Base-by-base conservation (phyloP, 108 stramenopile genomes). In the Tribonema minus region DNA sequence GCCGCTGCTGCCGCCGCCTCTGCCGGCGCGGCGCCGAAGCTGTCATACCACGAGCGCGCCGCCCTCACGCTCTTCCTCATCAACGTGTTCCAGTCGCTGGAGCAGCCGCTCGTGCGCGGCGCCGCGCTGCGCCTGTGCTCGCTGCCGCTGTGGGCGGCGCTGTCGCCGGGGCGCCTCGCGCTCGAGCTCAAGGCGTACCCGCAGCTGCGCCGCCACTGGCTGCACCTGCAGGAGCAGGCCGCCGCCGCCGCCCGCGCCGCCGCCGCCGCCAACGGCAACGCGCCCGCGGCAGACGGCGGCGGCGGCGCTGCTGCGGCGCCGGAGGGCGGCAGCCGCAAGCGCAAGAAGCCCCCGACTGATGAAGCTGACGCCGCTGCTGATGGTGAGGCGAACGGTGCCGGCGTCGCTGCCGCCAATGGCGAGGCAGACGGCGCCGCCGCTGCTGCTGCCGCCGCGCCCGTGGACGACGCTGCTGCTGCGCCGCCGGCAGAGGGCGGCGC, bases 111-210 rank as follows among this genome's bases (percentile, higher is more conserved):
- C 26, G 74, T 84, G 33, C 72, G 83, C 27, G 25, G 67, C 28
- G 33, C 54, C 29, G 73, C 67, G 27, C 72, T 84, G 25, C 66
- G 76, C 20, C 59, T 82, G 36, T 36, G 32, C 54, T 84, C 80
- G 37, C 79, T 86, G 46, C 83, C 85, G 20, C 62, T 83, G 6
- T 86, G 86, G 86, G 68, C 25, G 2, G 31, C 59, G 3, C 81
- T 87, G n/a, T 60, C 33, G 27, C 38, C 70, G 3, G 82, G 61
- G 39, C 70, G 82, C 20, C 71, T 70, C 26, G 60, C 54, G 59
- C 29, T 39, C 6, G 82, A 83, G 73, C 81, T 85, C 28, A 54
- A 71, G 58, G 35, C 34, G 23, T 83, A 64, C 71, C 83, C 85
- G 20, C 73, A 74, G 68, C 61, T 85, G 26, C 34, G 46, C 54